phyloP scores from a whole-genome alignment of 495 filamentous ascomycete genomes.

The Penicillium lagena region DNA sequence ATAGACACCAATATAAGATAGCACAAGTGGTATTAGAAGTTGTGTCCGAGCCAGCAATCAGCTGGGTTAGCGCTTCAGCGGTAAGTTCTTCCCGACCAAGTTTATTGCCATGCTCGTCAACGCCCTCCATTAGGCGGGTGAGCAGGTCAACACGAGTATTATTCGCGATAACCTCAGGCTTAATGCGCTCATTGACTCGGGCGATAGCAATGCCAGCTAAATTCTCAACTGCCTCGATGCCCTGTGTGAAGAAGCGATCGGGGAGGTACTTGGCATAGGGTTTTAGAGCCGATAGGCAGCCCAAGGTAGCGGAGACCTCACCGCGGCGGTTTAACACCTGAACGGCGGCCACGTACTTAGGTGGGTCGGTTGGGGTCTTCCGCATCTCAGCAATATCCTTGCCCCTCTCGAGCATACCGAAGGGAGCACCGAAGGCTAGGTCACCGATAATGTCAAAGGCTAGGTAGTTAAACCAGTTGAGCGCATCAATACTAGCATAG shows the following conservation, averaged over 20 bases:
- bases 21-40: constrained; percentile 88
- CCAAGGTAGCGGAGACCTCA: constrained; percentile 46
- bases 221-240: constrained; percentile 42
- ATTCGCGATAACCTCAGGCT: constrained; percentile 50
- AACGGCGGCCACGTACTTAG: constrained; percentile 43
- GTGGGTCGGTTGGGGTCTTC: constrained; percentile 31
- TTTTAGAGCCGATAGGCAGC: constrained; percentile 38
- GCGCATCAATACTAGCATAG: constrained; percentile 63
- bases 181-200: constrained; percentile 66
- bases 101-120: constrained; percentile 68
- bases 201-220: constrained; percentile 66
- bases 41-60: constrained; percentile 88
- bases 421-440: constrained; percentile 47
- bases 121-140: constrained; percentile 80
- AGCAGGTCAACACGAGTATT: constrained; percentile 71
- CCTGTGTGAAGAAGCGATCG: constrained; percentile 46
- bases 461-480: constrained; percentile 92
- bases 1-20: constrained; percentile 67
- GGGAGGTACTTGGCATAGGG: constrained; percentile 47
- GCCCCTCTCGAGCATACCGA: constrained; percentile 48
- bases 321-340: constrained; percentile 51
- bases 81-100: constrained; percentile 75
- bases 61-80: constrained; percentile 81
- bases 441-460: constrained; percentile 89
- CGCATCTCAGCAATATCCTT: constrained; percentile 57